A percentile compares a stretch with the other conserved stretches of the same genome.
phyloP scores from a whole-genome alignment of 1,139 yeast genomes.

The Geotrichum cucujoidarum region DNA sequence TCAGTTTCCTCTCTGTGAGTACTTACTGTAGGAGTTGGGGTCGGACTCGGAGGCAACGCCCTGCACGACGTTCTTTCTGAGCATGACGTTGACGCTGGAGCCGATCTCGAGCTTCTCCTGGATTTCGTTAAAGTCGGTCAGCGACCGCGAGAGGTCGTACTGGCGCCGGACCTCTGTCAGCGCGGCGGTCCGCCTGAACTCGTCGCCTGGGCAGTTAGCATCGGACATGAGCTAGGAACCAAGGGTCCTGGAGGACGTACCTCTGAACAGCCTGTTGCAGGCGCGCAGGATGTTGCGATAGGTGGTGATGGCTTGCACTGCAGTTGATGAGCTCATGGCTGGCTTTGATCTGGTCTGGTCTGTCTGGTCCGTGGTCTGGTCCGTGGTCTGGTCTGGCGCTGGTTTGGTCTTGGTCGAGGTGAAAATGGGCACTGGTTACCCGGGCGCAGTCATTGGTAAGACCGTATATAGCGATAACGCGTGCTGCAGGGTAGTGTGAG shows the following conservation, averaged over 20 bases:
- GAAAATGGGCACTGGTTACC: too few relatives aligned
- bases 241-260: constrained; percentile 44
- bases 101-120: constrained; percentile 44
- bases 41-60: constrained; percentile 53
- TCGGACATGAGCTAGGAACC: constrained; percentile 29
- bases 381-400: too few relatives aligned
- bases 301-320: constrained; percentile 37
- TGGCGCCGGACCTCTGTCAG: constrained; percentile 60
- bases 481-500: too few relatives aligned
- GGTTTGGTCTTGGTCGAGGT: too few relatives aligned
- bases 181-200: constrained; percentile 44
- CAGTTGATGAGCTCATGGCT: background rate
- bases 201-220: constrained; percentile 9
- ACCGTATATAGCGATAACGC: too few relatives aligned
- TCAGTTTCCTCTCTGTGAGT: background rate
- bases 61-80: constrained; percentile 76
- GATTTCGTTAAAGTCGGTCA: constrained; percentile 45
- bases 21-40: constrained; percentile 36
- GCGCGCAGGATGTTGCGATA: constrained; percentile 71
- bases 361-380: background rate
- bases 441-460: too few relatives aligned
- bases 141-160: constrained; percentile 42
- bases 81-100: constrained; percentile 63
- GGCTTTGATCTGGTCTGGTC: background rate
- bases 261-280: constrained; percentile 58